Evolutionary conservation across 2,329 filamentous ascomycete genomes (phyloP).

Genomic region (Trichoderma asperellum): DNA sequence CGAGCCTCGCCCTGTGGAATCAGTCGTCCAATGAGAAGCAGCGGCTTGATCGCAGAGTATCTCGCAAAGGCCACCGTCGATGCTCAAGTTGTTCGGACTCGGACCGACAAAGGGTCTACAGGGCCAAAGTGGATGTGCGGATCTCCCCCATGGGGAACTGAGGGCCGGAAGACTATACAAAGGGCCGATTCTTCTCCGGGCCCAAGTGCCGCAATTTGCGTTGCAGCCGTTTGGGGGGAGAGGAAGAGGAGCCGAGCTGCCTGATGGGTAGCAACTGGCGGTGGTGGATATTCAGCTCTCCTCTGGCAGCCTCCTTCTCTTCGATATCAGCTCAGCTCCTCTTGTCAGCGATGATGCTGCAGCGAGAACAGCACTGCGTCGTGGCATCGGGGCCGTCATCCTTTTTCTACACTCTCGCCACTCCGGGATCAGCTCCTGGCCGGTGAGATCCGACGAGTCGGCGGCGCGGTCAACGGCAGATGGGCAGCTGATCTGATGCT

Average conservation of each 20-base stretch:
- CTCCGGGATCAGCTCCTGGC: slow-evolving; percentile 15
- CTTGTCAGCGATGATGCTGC: slow-evolving; percentile 2
- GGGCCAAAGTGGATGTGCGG: slow-evolving; percentile 23
- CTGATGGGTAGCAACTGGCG: background rate
- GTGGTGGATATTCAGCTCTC: slow-evolving; percentile 3
- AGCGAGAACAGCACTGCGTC: background rate
- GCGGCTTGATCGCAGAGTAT: background rate
- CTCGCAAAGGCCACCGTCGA: background rate
- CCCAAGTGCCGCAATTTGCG: slow-evolving; percentile 22
- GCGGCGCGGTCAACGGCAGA: slow-evolving; percentile 7
- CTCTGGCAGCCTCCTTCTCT: background rate
- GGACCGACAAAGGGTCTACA: slow-evolving; percentile 27
- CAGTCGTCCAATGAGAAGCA: slow-evolving; percentile 3
- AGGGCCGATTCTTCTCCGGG: slow-evolving; percentile 31
- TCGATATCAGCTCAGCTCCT: background rate
- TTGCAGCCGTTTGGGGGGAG: background rate
- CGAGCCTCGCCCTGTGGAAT: background rate
- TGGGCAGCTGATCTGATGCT: slow-evolving; percentile 26
- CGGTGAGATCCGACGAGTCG: slow-evolving; percentile 27
- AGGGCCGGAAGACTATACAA: slow-evolving; percentile 22
- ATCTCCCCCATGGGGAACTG: slow-evolving; percentile 26
- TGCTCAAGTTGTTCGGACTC: slow-evolving; percentile 15
- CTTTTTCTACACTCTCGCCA: slow-evolving; percentile 13
- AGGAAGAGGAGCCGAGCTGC: slow-evolving; percentile 5
- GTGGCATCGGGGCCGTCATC: background rate